Percentiles rank a stretch among this genome's conserved stretches.
phyloP scores from a whole-genome alignment of 1,284 basidiomycete species.

The Moesziomyces antarcticus region DNA sequence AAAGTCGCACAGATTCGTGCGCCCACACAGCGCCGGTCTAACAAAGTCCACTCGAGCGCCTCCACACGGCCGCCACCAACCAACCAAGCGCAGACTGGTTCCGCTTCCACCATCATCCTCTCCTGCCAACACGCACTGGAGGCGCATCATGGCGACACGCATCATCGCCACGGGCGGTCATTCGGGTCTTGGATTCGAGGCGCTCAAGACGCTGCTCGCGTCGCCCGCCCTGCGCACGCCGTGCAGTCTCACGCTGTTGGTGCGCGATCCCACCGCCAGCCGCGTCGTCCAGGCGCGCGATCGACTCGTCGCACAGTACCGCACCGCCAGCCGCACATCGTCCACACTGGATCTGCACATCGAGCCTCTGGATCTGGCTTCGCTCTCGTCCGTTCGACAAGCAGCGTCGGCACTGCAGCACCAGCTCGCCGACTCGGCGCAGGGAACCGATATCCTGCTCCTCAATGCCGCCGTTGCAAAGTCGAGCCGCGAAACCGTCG shows the following conservation, averaged over 20 bases:
- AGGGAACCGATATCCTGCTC: slow-evolving; percentile 34
- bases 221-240: slow-evolving; percentile 9
- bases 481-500: slow-evolving; percentile 11
- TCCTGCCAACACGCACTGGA: too few species aligned
- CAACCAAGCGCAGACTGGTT: too few species aligned
- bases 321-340: slow-evolving; percentile 1
- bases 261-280: slow-evolving; percentile 13
- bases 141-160: slow-evolving; percentile 24
- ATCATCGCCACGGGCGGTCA: slow-evolving; percentile 47
- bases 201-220: slow-evolving; percentile 39
- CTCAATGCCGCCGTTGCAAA: slow-evolving; percentile 52
- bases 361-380: slow-evolving; percentile 30
- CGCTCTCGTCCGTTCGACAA: slow-evolving; percentile 29
- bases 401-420: slow-evolving; percentile 26
- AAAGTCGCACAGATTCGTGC: too few species aligned
- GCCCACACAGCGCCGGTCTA: too few species aligned
- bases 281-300: slow-evolving; percentile 10
- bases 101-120: too few species aligned
- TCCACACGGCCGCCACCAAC: too few species aligned
- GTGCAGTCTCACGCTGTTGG: slow-evolving; percentile 26
- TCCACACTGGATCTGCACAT: slow-evolving; percentile 1
- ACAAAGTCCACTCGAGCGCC: too few species aligned
- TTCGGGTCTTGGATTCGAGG: slow-evolving; percentile 43
- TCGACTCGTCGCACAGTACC: slow-evolving; percentile 11
- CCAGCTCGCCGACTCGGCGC: slow-evolving; percentile 7